Conservation (phyloP, 805 yeast species). For the Naumovozyma baii region DNA sequence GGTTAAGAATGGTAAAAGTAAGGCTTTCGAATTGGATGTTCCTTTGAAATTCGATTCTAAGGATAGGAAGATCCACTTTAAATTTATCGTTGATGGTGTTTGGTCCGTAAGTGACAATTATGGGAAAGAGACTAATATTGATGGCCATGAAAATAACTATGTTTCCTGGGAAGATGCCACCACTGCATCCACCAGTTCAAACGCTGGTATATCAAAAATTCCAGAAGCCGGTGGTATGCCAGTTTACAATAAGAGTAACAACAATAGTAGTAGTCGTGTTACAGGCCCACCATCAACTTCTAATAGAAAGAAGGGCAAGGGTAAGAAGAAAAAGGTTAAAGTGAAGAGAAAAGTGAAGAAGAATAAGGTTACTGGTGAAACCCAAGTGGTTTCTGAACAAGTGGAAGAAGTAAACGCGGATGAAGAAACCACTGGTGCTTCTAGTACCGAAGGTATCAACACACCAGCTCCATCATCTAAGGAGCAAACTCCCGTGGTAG, state of each 20-base stretch:
- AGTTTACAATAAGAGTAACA: constrained; percentile 4
- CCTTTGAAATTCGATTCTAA: constrained; percentile 38
- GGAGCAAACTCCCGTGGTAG: constrained; percentile 14
- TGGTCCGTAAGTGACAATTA: constrained; percentile 42
- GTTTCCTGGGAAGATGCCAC: constrained; percentile 12
- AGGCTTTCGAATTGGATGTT: constrained; percentile 49
- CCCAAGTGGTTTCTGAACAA: constrained; percentile 18
- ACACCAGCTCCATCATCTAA: constrained; percentile 7
- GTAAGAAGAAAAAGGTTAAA: constrained; percentile 7
- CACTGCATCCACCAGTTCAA: no score
- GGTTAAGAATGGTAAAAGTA: constrained; percentile 48
- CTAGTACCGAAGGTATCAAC: background rate
- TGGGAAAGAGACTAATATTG: constrained; percentile 37
- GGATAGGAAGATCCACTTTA: constrained; percentile 35
- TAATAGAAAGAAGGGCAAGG: constrained; percentile 9
- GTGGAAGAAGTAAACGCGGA: constrained; percentile 1
- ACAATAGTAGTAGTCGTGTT: background rate
- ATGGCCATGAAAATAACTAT: constrained; percentile 33
- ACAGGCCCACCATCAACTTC: constrained; percentile 6
- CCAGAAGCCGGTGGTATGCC: constrained; percentile 43
- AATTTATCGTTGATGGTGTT: constrained; percentile 61
- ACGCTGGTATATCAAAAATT: constrained; percentile 27
- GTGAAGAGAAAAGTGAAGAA: constrained; percentile 4
- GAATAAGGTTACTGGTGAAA: constrained; percentile 34
- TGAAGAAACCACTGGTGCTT: background rate